A percentile compares a stretch with the other conserved stretches of the same genome.
Evolutionary conservation across 495 filamentous ascomycete genomes (phyloP).

Genomic region (Tuber borchii): DNA sequence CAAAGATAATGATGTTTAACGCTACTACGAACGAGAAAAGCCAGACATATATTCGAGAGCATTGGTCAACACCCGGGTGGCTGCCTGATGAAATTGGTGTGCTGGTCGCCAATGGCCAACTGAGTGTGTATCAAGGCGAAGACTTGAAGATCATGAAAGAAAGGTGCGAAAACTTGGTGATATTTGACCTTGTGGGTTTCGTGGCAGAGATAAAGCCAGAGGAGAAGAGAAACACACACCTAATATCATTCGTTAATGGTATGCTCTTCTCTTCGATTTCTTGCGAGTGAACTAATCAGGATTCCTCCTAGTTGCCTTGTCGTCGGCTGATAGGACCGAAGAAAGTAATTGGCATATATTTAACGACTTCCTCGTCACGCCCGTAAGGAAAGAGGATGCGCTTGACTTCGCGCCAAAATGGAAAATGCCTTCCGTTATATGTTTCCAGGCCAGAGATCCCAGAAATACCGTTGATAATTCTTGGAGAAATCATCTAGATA

Average conservation of each 20-base stretch:
- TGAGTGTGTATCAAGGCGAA: slow-evolving; percentile 85
- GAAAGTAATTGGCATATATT: slow-evolving; percentile 79
- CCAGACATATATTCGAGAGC: slow-evolving; percentile 51
- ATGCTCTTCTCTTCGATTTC: background rate
- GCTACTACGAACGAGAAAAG: slow-evolving; percentile 60
- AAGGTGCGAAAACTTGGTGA: slow-evolving; percentile 50
- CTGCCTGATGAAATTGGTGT: slow-evolving; percentile 88
- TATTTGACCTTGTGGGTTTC: slow-evolving; percentile 88
- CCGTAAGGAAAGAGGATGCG: slow-evolving; percentile 72
- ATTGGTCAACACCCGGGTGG: slow-evolving; percentile 85
- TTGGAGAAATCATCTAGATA: slow-evolving; percentile 80
- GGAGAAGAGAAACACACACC: slow-evolving; percentile 76
- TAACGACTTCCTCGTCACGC: slow-evolving; percentile 89
- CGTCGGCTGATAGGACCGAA: slow-evolving; percentile 49
- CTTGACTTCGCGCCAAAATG: slow-evolving; percentile 78
- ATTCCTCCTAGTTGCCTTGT: slow-evolving; percentile 57
- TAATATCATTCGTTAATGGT: slow-evolving; percentile 86
- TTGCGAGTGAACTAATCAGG: slow-evolving; percentile 8
- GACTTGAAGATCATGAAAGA: slow-evolving; percentile 64
- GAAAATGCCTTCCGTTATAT: slow-evolving; percentile 82
- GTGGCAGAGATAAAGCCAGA: slow-evolving; percentile 81
- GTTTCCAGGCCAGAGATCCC: slow-evolving; percentile 71
- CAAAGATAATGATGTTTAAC: slow-evolving; percentile 78
- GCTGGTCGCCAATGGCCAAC: slow-evolving; percentile 66
- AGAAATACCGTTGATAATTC: slow-evolving; percentile 70